Conservation (phyloP, 2,329 filamentous ascomycete species). For the Diaporthe batatas region DNA sequence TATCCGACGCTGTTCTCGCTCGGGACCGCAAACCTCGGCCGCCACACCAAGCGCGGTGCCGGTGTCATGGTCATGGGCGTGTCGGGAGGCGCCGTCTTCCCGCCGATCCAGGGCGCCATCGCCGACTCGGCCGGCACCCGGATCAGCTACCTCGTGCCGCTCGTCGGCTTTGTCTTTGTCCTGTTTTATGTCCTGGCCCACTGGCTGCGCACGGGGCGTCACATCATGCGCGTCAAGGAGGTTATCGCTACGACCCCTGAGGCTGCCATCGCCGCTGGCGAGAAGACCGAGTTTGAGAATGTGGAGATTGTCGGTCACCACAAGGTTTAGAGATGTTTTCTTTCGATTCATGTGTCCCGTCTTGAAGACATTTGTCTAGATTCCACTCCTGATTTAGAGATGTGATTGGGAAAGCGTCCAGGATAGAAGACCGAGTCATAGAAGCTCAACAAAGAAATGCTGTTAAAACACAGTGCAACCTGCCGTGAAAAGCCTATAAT, state of each 20-base stretch:
- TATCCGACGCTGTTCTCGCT: constrained; percentile 72
- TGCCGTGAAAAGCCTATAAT: too few species aligned
- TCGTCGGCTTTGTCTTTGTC: constrained; percentile 58
- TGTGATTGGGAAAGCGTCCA: not conserved
- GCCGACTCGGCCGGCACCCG: constrained; percentile 55
- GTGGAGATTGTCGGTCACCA: constrained; percentile 23
- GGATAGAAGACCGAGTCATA: not conserved
- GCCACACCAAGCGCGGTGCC: constrained; percentile 67
- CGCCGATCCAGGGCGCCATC: constrained; percentile 63
- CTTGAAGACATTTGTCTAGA: not conserved
- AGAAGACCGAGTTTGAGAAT: constrained; percentile 25
- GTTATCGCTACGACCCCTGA: constrained; percentile 43
- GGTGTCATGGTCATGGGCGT: constrained; percentile 68
- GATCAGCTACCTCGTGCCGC: constrained; percentile 59
- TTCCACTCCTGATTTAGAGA: not conserved
- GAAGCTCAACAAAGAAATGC: not conserved
- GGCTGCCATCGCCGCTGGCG: constrained; percentile 30
- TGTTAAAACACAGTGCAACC: not conserved
- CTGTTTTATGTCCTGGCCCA: constrained; percentile 50
- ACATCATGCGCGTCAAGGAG: constrained; percentile 51
- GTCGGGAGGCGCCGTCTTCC: constrained; percentile 67
- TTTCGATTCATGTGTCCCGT: not conserved
- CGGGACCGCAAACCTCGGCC: constrained; percentile 68
- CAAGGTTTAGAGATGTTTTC: not conserved
- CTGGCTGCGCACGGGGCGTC: constrained; percentile 50